Percentiles rank a stretch among this genome's conserved stretches.
Conservation (phyloP, 2,329 filamentous ascomycete species). For the Alternaria solani region DNA sequence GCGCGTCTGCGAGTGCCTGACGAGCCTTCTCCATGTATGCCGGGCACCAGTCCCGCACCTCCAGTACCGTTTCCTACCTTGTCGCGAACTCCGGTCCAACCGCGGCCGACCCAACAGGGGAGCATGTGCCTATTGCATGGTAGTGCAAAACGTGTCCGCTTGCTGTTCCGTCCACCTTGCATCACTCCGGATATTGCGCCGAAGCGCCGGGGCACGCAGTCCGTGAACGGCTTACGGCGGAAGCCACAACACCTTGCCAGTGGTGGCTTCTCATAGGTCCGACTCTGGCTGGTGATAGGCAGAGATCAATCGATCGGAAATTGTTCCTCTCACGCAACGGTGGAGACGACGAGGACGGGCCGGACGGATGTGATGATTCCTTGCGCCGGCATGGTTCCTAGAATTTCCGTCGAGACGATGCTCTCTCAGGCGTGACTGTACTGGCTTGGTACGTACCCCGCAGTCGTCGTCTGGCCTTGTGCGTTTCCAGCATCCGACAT, state of each 20-base stretch:
- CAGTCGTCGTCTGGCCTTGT: slow-evolving; percentile 25
- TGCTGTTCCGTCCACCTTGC: slow-evolving; percentile 19
- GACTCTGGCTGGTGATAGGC: slow-evolving; percentile 7
- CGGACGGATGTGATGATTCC: slow-evolving; percentile 10
- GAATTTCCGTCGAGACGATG: slow-evolving; percentile 2
- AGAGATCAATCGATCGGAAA: slow-evolving; percentile 13
- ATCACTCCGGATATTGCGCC: slow-evolving; percentile 23
- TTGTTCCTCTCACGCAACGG: slow-evolving; percentile 7
- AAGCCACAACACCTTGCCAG: slow-evolving; percentile 9
- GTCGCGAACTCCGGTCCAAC: slow-evolving; percentile 17
- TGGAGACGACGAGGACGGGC: slow-evolving; percentile 10
- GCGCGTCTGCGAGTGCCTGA: neutral
- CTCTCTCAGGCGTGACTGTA: slow-evolving; percentile 30
- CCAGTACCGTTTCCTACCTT: slow-evolving; percentile 6
- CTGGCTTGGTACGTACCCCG: slow-evolving; percentile 28
- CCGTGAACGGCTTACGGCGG: slow-evolving; percentile 16
- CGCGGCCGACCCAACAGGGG: slow-evolving; percentile 26
- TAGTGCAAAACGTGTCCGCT: slow-evolving; percentile 13
- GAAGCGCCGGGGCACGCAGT: slow-evolving; percentile 17
- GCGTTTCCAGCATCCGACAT: slow-evolving; percentile 25
- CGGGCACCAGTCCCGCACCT: slow-evolving; percentile 8
- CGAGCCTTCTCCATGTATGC: slow-evolving; percentile 16
- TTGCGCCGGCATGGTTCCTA: slow-evolving; percentile 11
- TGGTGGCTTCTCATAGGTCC: slow-evolving; percentile 14
- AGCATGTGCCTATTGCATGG: slow-evolving; percentile 12